Conservation (phyloP, 768 basidiomycete genomes). For the Podaxis sp. region DNA sequence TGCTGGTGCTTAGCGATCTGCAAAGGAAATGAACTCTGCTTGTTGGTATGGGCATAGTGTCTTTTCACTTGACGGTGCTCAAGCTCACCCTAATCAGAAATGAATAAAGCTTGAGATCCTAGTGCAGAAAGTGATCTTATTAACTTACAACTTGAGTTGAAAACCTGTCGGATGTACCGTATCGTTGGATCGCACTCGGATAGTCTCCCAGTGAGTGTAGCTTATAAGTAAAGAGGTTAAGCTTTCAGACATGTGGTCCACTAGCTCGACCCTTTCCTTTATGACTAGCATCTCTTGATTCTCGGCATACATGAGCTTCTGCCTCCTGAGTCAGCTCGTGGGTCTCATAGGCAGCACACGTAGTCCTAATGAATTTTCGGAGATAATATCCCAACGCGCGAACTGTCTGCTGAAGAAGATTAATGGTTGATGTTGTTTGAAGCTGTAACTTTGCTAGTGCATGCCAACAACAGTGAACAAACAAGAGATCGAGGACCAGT, state of each 20-base stretch:
- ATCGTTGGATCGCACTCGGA: not conserved
- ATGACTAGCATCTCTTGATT: not conserved
- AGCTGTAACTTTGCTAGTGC: not conserved
- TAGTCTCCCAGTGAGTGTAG: not conserved
- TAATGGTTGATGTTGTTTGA: not conserved
- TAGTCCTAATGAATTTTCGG: not conserved
- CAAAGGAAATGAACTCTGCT: not conserved
- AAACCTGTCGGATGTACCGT: not conserved
- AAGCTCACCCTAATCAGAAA: not conserved
- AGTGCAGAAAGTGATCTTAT: not conserved
- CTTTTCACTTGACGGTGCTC: not conserved
- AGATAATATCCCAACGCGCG: not conserved
- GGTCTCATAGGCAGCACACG: not conserved
- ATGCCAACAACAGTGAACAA: not conserved
- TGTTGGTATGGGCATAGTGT: not conserved
- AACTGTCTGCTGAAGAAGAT: not conserved
- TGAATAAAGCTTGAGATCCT: not conserved
- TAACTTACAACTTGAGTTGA: not conserved
- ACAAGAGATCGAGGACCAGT: not conserved
- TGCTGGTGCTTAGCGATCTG: not conserved
- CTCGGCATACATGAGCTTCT: fast-evolving
- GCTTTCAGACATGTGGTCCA: not conserved
- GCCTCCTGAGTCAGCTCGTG: not conserved
- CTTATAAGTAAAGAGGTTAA: not conserved
- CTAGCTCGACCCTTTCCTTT: not conserved